These are phyloP conservation scores for Penicillium sp. DNA, from an alignment of 2,329 filamentous ascomycete species.

Conservation along the genomic window DNA sequence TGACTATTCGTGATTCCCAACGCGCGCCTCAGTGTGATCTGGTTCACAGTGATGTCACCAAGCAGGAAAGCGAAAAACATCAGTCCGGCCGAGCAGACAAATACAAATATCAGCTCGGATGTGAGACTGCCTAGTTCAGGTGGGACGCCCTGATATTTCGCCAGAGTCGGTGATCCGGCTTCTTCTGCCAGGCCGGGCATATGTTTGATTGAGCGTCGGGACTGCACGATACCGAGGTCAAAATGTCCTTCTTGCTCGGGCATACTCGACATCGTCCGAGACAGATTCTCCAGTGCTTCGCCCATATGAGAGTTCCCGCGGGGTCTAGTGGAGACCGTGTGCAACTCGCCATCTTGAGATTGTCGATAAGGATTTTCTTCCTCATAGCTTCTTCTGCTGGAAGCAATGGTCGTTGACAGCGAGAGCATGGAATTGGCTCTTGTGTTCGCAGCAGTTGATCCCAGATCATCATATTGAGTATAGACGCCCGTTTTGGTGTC, in stretches of 20 bases:
- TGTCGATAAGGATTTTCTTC: neutral
- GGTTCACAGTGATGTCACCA: constrained; percentile 17
- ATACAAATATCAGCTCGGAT: constrained; percentile 13
- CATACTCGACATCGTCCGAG: constrained; percentile 6
- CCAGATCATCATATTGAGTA: constrained; percentile 5
- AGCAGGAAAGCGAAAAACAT: constrained; percentile 15
- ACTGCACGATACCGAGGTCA: constrained; percentile 7
- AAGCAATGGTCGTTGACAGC: constrained; percentile 1
- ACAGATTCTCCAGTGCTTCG: constrained; percentile 15
- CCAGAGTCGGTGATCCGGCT: constrained; percentile 1
- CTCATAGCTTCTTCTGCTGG: constrained; percentile 3
- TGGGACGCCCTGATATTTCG: constrained; percentile 12
- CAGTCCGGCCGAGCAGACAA: constrained; percentile 16
- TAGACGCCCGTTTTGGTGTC: constrained; percentile 5
- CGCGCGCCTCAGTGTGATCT: constrained; percentile 9
- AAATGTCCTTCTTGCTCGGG: neutral
- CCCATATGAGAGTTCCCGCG: constrained; percentile 17
- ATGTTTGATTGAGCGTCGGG: constrained; percentile 10
- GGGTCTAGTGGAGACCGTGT: constrained; percentile 10
- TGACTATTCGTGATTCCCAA: constrained; percentile 33
- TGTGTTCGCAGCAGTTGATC: constrained; percentile 4
- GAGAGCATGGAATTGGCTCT: neutral
- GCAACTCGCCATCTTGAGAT: constrained; percentile 15
- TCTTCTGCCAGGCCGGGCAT: constrained; percentile 17
- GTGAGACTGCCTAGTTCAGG: constrained; percentile 16